Evolutionary conservation across 352 stramenopile genomes (phyloP), one percentile per base, ranked within the genome.

Genomic region (Pythium dissimile): DNA sequence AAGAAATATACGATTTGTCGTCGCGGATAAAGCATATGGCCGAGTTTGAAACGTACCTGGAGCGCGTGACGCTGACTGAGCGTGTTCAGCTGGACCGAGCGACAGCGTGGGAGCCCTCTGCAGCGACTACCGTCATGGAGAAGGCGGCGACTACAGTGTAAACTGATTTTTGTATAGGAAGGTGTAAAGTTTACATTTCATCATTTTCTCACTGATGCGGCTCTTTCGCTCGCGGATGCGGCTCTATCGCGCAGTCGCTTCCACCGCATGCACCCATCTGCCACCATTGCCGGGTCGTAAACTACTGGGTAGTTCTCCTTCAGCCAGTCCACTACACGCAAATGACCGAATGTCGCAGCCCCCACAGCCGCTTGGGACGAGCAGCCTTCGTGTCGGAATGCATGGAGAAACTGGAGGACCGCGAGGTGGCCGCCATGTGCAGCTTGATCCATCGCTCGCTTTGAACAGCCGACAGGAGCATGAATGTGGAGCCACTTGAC

Each of bases 1-100:
- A 88, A 63, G 77, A 86, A 42, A 74, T 66, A 41, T 86, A 88
- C 59, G 51, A 80, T 42, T 45, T 88, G 32, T 83, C 72, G 15
- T 67, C 75, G 1, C 62, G 67, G 1, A 73, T 71, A 37, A 59
- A 64, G 10, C 72, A 80, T 6, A 60, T 88, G 13, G 46, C 18
- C 1, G 46, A 47, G 12, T 88, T 88, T 15, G 77, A 88, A 37
- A 49, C 67, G 50, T 73, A 72, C 20, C 42, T 88, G 5, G 75
- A 88, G 46, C 73, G 73, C n/a, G 72, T 88, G 28, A 81, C 71
- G 15, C 51, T 88, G 15, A 75, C 41, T 0, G 77, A 88, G 34
- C 67, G 73, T 16, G 66, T 77, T 13, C 57, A 64, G 26, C 53
- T 88, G 9, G 63, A 84, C 11, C 60, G 69, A 31, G 77, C 77